These are phyloP conservation scores for Ceratobasidium sp. DNA, from an alignment of 1,284 basidiomycete genomes.

Conservation along the genomic window DNA sequence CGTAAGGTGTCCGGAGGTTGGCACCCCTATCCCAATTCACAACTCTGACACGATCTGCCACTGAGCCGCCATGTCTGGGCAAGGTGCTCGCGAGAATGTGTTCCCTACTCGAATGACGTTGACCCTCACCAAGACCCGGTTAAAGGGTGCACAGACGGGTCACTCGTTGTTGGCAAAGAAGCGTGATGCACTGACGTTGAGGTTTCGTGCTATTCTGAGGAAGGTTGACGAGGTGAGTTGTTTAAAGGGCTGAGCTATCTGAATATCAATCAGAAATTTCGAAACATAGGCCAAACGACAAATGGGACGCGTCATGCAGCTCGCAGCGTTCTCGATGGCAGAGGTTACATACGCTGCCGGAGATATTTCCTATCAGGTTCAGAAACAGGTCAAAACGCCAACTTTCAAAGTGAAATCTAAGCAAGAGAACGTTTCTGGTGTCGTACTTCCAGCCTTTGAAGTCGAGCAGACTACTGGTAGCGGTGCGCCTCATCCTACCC, in stretches of 20 bases:
- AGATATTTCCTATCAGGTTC: slow-evolving; percentile 95
- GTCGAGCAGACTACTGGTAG: slow-evolving; percentile 82
- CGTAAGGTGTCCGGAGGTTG: not conserved
- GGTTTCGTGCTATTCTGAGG: slow-evolving; percentile 87
- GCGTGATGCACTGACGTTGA: slow-evolving; percentile 91
- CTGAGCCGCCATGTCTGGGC: slow-evolving; percentile 73
- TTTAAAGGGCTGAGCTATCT: not conserved
- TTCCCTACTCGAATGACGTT: slow-evolving; percentile 96
- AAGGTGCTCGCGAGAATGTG: slow-evolving; percentile 86
- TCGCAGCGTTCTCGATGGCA: slow-evolving; percentile 97
- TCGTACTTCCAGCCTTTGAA: slow-evolving; percentile 95
- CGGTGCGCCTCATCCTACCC: slow-evolving; percentile 58
- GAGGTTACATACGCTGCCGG: slow-evolving; percentile 98
- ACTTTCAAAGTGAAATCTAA: slow-evolving; percentile 92
- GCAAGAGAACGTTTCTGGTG: slow-evolving; percentile 98
- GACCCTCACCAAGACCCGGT: slow-evolving; percentile 89
- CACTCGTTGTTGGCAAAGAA: slow-evolving; percentile 98
- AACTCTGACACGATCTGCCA: slow-evolving; percentile 1
- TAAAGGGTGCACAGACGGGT: slow-evolving; percentile 97
- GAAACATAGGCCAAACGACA: slow-evolving; percentile 90
- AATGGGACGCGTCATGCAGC: slow-evolving; percentile 98
- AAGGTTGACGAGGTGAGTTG: slow-evolving; percentile 89
- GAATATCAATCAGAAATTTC: not conserved
- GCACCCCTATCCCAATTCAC: not conserved
- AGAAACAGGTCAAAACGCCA: slow-evolving; percentile 90